A percentile compares a stretch with the other conserved stretches of the same genome.
Conservation (phyloP, 179 eudicot genomes). For the Beta macrorhiza region DNA sequence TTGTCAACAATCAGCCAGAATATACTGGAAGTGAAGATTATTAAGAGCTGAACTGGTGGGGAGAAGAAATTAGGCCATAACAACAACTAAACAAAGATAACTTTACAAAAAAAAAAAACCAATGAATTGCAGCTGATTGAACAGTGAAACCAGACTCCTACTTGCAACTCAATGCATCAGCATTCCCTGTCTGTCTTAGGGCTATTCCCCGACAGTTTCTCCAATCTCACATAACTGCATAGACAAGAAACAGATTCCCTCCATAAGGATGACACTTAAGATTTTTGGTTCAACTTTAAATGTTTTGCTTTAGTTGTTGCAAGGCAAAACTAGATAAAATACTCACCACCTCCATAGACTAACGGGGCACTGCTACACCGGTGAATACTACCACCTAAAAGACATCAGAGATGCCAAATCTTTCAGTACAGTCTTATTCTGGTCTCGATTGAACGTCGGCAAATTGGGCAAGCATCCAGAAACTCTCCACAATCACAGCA, state of each 20-base stretch:
- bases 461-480: conserved; percentile 50
- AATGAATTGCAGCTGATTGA: conserved; percentile 3
- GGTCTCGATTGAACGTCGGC: conserved; percentile 43
- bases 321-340: not conserved
- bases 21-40: not conserved
- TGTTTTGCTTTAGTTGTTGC: not conserved
- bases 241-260: not conserved
- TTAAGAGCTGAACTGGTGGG: not conserved
- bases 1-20: conserved; percentile 4
- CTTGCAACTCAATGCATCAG: not conserved
- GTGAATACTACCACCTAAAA: conserved; percentile 14
- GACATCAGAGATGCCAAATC: conserved; percentile 8
- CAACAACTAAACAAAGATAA: conserved; percentile 6
- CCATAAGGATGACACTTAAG: not conserved
- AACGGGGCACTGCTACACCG: conserved; percentile 2
- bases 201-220: not conserved
- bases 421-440: conserved; percentile 43
- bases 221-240: not conserved
- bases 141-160: not conserved
- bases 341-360: conserved; percentile 5
- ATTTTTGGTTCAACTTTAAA: not conserved
- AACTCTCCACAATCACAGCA: conserved; percentile 53
- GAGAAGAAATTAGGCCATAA: not conserved
- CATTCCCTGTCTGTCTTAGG: not conserved
- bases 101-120: conserved; percentile 5